Conservation (phyloP, 164 flowering plant species). For the Saururus chinensis region DNA sequence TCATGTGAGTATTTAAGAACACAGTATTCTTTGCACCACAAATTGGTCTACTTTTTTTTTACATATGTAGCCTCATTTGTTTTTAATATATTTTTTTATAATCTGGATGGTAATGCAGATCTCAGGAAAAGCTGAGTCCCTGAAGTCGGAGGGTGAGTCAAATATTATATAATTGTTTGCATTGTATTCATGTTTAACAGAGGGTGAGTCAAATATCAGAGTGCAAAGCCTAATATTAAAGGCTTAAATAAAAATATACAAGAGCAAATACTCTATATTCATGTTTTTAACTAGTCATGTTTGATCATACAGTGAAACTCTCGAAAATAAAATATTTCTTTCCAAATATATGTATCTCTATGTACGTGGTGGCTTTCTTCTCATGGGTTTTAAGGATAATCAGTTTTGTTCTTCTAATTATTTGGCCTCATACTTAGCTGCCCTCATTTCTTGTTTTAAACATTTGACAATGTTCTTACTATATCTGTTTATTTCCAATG, state of each 20-base stretch:
- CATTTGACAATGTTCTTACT: no score
- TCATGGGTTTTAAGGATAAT: background rate
- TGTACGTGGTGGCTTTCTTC: background rate
- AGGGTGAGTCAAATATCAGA: constrained; percentile 34
- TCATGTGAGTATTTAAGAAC: constrained; percentile 26
- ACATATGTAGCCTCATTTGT: constrained; percentile 2
- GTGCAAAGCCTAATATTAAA: no score
- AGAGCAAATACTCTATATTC: no score
- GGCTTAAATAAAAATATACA: no score
- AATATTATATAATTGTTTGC: background rate
- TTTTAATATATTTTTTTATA: constrained; percentile 6
- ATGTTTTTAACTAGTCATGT: no score
- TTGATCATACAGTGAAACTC: no score
- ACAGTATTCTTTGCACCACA: background rate
- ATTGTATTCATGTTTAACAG: no score
- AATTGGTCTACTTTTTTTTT: background rate
- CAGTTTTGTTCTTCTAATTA: background rate
- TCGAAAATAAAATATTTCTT: no score
- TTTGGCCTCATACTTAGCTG: background rate
- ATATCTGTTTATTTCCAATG: background rate
- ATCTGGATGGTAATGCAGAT: constrained; percentile 22
- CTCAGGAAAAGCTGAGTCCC: constrained; percentile 23
- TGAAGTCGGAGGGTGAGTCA: constrained; percentile 46
- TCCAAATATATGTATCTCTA: background rate
- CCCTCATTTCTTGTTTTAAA: background rate